A percentile compares a stretch with the other conserved stretches of the same genome.
These are phyloP conservation scores for Oryza punctata DNA, from an alignment of 176 grass and related monocot genomes.

Conservation along the genomic window DNA sequence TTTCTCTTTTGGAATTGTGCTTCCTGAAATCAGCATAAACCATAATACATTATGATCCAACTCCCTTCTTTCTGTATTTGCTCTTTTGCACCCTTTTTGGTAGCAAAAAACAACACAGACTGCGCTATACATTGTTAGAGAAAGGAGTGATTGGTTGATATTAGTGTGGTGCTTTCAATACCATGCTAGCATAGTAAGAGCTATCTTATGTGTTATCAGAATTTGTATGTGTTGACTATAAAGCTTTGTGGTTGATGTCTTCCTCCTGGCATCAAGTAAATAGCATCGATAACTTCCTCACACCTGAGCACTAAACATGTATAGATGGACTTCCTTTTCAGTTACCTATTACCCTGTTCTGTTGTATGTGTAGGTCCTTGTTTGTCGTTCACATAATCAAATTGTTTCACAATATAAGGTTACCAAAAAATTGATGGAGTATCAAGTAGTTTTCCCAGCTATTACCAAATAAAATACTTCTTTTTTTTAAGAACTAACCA, in stretches of 20 bases:
- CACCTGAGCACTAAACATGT: neutral
- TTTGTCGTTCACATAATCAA: no score
- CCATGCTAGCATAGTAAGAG: constrained; percentile 18
- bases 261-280: constrained; percentile 14
- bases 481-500: neutral
- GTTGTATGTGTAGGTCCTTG: neutral
- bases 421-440: neutral
- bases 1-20: neutral
- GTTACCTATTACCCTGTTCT: neutral
- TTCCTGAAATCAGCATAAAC: neutral
- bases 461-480: no score
- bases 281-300: neutral
- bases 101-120: constrained; percentile 2
- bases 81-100: neutral
- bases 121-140: neutral
- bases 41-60: neutral
- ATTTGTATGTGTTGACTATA: neutral
- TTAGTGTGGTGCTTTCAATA: neutral
- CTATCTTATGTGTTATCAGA: neutral
- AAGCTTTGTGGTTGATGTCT: constrained; percentile 6
- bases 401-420: neutral
- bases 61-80: neutral
- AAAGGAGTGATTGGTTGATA: constrained; percentile 9
- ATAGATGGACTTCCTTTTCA: neutral
- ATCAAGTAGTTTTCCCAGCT: neutral